Evolutionary conservation across 257 asterid species (phyloP), one percentile per base, ranked within the genome.

Genomic region (Lycium ferocissimum): DNA sequence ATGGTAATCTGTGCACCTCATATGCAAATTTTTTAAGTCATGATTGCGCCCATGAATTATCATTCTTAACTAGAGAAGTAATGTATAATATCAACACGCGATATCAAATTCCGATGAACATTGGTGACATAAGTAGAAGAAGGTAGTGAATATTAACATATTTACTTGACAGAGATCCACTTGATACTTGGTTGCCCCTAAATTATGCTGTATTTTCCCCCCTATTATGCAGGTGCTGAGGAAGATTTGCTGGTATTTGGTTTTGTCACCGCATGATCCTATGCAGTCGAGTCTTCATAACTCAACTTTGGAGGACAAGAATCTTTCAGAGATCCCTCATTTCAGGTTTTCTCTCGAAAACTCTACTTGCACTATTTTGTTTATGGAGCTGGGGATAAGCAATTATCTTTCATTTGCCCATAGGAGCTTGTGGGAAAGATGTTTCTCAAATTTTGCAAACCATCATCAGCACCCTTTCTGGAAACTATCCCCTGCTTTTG

Each of bases 211-310:
- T 12, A 15, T 53, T n/a, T 17, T 15, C 15, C n/a, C 14, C 7
- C 22, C 26, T 78, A 1, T 26, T 26, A 37, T 85, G 71, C 87
- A 96, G 99, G 97, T 96, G 45, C 92, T 96, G 88, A 93, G 99
- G 88, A 96, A 95, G 91, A 95, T 96, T 85, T 96, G 98, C 91
- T 96, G 99, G 99, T 91, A 93, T 84, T 85, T 96, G 88, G 99
- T 93, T 71, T 86, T 96, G 89, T 88, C 99, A 63, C 99, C 98
- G 75, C 93, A 95, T 84, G 99, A 94, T 87, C 93, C 99, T 38
- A 93, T 95, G 99, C 99, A 95, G 87, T 94, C 99, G 61, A 96
- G 98, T 92, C 99, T 96, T 88, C 98, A 93, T 66, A 91, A 95
- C 87, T 87, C 97, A 75, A 96, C 99, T 81, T 86, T 95, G 89